Evolutionary conservation across 805 yeast species (phyloP).

Genomic region (Candida piceae): DNA sequence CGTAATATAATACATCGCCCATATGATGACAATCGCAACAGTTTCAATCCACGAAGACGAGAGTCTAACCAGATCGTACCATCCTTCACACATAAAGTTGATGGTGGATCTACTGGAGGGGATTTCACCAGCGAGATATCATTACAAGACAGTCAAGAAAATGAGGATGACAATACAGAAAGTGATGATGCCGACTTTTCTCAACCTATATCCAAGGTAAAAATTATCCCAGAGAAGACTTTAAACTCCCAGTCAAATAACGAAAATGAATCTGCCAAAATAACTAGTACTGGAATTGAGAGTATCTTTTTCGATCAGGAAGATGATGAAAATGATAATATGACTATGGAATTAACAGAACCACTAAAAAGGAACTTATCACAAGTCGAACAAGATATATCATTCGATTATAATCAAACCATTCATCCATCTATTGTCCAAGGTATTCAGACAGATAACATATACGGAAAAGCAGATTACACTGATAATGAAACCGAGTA

Average conservation of each 20-base stretch:
- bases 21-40: conserved; percentile 22
- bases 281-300: too few relatives aligned
- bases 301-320: neutral
- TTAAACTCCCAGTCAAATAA: too few relatives aligned
- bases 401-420: conserved; percentile 4
- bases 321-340: conserved; percentile 13
- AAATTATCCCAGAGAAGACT: conserved; percentile 6
- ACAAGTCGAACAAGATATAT: neutral
- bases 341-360: conserved; percentile 19
- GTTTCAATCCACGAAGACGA: conserved; percentile 24
- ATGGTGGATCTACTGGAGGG: neutral
- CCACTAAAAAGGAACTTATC: conserved; percentile 12
- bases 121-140: neutral
- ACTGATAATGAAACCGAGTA: too few relatives aligned
- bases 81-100: conserved; percentile 7
- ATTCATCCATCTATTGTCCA: too few relatives aligned
- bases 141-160: conserved; percentile 1
- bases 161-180: conserved; percentile 4
- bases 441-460: too few relatives aligned
- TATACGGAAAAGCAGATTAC: too few relatives aligned
- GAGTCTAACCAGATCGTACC: conserved; percentile 30
- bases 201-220: conserved; percentile 13
- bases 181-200: conserved; percentile 12
- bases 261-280: too few relatives aligned
- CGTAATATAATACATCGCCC: conserved; percentile 43